Conservation (phyloP, 2,329 filamentous ascomycete genomes). For the Lachnellula suecica region DNA sequence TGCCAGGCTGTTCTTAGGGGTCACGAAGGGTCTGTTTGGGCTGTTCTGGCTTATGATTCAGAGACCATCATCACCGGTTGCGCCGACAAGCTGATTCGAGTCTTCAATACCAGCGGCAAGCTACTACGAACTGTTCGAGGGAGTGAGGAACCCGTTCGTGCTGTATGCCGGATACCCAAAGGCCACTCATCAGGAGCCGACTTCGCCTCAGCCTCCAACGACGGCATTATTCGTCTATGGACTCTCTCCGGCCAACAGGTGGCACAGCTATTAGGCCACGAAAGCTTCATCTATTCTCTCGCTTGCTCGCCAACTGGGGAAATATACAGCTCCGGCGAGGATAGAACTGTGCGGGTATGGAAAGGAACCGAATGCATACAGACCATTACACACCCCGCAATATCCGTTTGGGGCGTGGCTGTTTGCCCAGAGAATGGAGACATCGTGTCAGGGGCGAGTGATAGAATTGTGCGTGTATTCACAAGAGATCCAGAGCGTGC, state of each 20-base stretch:
- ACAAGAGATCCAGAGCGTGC: conserved; percentile 68
- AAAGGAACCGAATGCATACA: conserved; percentile 79
- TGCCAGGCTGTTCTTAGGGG: conserved; percentile 69
- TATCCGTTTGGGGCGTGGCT: conserved; percentile 94
- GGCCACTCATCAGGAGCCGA: conserved; percentile 80
- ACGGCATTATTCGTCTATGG: conserved; percentile 86
- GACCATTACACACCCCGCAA: conserved; percentile 94
- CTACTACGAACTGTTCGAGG: conserved; percentile 65
- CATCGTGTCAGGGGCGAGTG: conserved; percentile 90
- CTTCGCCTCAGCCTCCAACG: conserved; percentile 94
- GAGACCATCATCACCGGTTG: conserved; percentile 86
- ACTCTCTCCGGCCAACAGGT: conserved; percentile 76
- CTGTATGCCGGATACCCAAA: conserved; percentile 77
- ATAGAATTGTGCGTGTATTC: conserved; percentile 82
- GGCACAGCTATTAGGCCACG: conserved; percentile 80
- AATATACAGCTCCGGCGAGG: conserved; percentile 87
- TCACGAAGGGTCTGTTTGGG: conserved; percentile 84
- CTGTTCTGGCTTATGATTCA: conserved; percentile 80
- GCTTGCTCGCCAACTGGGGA: conserved; percentile 78
- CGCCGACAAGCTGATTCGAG: conserved; percentile 84
- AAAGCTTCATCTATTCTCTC: conserved; percentile 91
- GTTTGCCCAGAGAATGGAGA: conserved; percentile 80
- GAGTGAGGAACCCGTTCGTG: conserved; percentile 81
- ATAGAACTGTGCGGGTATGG: conserved; percentile 92
- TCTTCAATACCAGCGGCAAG: conserved; percentile 69